Percentiles rank a stretch among this genome's conserved stretches.
Conservation (phyloP, 768 basidiomycete genomes). For the Tricholoma sp. region DNA sequence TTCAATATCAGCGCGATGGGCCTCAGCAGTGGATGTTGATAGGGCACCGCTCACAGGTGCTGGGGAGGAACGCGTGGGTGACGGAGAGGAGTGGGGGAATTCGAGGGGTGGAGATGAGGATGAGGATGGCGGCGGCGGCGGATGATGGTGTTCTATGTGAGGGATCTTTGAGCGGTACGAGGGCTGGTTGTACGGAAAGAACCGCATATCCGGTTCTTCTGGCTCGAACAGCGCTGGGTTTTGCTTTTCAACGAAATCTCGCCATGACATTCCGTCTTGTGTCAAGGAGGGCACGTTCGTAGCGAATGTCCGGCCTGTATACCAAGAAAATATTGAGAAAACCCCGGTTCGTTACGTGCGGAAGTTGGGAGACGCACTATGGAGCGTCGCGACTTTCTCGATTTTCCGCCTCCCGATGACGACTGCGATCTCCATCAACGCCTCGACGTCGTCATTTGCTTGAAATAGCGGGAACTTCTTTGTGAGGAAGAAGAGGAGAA, state of each 20-base stretch:
- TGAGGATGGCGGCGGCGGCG: slow-evolving; percentile 4
- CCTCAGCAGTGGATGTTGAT: slow-evolving; percentile 22
- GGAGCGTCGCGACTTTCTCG: slow-evolving; percentile 81
- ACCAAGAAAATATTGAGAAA: background rate
- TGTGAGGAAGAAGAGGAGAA: slow-evolving; percentile 87
- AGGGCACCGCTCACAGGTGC: slow-evolving; percentile 3
- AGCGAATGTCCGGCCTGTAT: slow-evolving; percentile 77
- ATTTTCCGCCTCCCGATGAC: slow-evolving; percentile 81
- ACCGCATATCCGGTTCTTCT: slow-evolving; percentile 42
- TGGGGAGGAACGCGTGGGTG: slow-evolving; percentile 1
- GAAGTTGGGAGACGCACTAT: slow-evolving; percentile 54
- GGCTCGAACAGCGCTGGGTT: slow-evolving; percentile 68
- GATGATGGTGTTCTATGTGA: slow-evolving; percentile 12
- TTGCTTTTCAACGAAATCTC: slow-evolving; percentile 66
- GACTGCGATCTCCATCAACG: slow-evolving; percentile 88
- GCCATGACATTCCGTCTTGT: slow-evolving; percentile 63
- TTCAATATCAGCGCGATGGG: slow-evolving; percentile 52
- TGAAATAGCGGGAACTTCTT: slow-evolving; percentile 93
- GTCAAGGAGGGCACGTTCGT: slow-evolving; percentile 86
- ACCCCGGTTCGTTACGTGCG: background rate
- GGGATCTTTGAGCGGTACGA: slow-evolving; percentile 15
- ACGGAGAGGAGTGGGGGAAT: slow-evolving; percentile 5
- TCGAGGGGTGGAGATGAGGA: slow-evolving; percentile 4
- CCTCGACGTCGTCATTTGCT: slow-evolving; percentile 91
- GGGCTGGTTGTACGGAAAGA: slow-evolving; percentile 47